A percentile compares a stretch with the other conserved stretches of the same genome.
Evolutionary conservation across 148 eudicot species (phyloP).

Genomic region (Pouteria glomerata): DNA sequence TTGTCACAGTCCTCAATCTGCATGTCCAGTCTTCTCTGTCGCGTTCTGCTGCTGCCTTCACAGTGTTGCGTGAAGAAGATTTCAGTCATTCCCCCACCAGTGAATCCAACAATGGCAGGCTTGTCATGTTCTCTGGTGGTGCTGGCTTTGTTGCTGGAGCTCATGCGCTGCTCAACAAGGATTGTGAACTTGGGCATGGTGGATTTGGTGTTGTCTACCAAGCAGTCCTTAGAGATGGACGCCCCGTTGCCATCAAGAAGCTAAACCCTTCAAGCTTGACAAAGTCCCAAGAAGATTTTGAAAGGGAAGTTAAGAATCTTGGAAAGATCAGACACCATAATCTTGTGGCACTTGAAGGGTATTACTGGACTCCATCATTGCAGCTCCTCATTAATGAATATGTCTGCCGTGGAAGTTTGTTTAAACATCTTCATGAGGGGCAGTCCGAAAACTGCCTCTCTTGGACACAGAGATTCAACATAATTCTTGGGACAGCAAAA

Average conservation of each 20-base stretch:
- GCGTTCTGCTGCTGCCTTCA: conserved; percentile 38
- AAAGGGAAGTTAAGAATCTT: conserved; percentile 54
- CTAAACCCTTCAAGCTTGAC: conserved; percentile 62
- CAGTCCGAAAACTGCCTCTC: conserved; percentile 30
- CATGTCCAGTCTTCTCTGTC: conserved; percentile 51
- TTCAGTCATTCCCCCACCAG: conserved; percentile 53
- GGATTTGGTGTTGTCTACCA: conserved; percentile 82
- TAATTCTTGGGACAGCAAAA: conserved; percentile 66
- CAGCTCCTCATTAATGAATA: conserved; percentile 77
- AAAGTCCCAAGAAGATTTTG: conserved; percentile 81
- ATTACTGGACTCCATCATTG: conserved; percentile 69
- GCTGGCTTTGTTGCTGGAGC: conserved; percentile 67
- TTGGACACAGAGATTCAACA: conserved; percentile 69
- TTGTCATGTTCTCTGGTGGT: conserved; percentile 88
- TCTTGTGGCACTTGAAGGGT: conserved; percentile 69
- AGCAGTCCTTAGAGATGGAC: conserved; percentile 57
- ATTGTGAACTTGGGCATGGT: conserved; percentile 73
- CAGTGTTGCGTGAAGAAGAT: conserved; percentile 51
- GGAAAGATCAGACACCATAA: conserved; percentile 65
- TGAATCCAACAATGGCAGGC: conserved; percentile 75
- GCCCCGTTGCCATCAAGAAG: conserved; percentile 78
- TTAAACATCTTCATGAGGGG: conserved; percentile 59
- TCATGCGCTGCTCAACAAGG: conserved; percentile 65
- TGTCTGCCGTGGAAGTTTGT: conserved; percentile 53
- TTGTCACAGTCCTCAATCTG: conserved; percentile 64